Conservation (phyloP, 306 rosid genomes). For the Vigna reflexopilosa region DNA sequence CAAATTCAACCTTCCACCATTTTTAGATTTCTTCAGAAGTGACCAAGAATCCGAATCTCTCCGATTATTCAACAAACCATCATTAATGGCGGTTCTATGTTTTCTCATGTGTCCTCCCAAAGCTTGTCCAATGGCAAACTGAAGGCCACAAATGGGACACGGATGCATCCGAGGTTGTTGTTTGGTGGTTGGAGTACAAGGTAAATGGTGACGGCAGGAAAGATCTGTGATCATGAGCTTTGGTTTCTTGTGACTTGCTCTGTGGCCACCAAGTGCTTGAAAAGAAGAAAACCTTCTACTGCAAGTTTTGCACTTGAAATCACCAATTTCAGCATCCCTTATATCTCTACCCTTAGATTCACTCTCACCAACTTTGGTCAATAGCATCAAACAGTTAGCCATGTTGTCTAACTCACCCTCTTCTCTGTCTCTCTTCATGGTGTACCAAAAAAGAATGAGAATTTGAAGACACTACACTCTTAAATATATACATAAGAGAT, state of each 20-base stretch:
- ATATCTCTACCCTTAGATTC: not conserved
- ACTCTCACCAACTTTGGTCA: constrained; percentile 53
- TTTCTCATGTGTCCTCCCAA: constrained; percentile 95
- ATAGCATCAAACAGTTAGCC: constrained; percentile 61
- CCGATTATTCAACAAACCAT: not conserved
- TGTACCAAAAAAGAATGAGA: not conserved
- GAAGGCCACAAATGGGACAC: constrained; percentile 75
- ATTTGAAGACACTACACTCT: constrained; percentile 5
- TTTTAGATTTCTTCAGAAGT: constrained; percentile 52
- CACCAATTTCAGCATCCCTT: constrained; percentile 5
- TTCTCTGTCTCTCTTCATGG: constrained; percentile 56
- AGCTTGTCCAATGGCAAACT: constrained; percentile 83
- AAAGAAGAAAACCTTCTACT: constrained; percentile 63
- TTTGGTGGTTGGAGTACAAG: constrained; percentile 33
- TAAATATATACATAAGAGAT: not conserved
- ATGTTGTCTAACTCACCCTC: constrained; percentile 28
- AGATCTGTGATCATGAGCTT: constrained; percentile 46
- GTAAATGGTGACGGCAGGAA: not conserved
- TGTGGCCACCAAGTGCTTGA: constrained; percentile 92
- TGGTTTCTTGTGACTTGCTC: constrained; percentile 82
- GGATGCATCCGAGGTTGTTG: constrained; percentile 66
- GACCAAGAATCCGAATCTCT: constrained; percentile 11
- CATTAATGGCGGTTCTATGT: constrained; percentile 50
- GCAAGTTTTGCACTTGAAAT: constrained; percentile 77
- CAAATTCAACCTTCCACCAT: constrained; percentile 38